phyloP scores from a whole-genome alignment of 2,329 filamentous ascomycete species.

The Monosporascus ibericus region DNA sequence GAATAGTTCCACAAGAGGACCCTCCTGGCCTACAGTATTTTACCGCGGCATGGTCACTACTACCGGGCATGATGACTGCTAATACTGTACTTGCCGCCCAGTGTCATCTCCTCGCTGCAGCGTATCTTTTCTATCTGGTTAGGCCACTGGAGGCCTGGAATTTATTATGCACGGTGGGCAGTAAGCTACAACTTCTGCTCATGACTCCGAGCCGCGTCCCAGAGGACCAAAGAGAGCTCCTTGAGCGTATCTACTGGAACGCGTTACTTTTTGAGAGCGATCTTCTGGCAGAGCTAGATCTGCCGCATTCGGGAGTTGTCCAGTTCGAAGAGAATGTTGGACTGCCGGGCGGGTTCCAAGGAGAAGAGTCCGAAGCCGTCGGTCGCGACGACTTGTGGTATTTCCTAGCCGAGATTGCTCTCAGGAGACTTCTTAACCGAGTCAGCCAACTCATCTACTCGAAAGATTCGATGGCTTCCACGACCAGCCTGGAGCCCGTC shows the following conservation, averaged over 20 bases:
- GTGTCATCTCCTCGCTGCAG: slow-evolving; percentile 73
- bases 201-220: slow-evolving; percentile 68
- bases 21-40: slow-evolving; percentile 75
- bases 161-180: slow-evolving; percentile 70
- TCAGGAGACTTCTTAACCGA: slow-evolving; percentile 69
- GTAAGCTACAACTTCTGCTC: slow-evolving; percentile 72
- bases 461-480: slow-evolving; percentile 64
- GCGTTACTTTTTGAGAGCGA: slow-evolving; percentile 75
- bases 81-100: slow-evolving; percentile 75
- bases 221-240: slow-evolving; percentile 63
- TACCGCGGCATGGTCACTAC: slow-evolving; percentile 69
- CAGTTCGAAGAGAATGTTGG: slow-evolving; percentile 77
- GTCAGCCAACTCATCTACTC: slow-evolving; percentile 77
- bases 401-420: slow-evolving; percentile 75
- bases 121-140: slow-evolving; percentile 78
- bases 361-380: slow-evolving; percentile 56
- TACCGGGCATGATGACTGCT: slow-evolving; percentile 73
- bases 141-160: slow-evolving; percentile 80
- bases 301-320: slow-evolving; percentile 77
- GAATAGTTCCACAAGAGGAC: slow-evolving; percentile 61
- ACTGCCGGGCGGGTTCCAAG: slow-evolving; percentile 71
- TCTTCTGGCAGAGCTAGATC: slow-evolving; percentile 69
- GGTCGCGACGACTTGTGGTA: slow-evolving; percentile 80
- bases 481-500: slow-evolving; percentile 68
- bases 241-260: slow-evolving; percentile 81